Percentiles rank a stretch among this genome's conserved stretches.
These are phyloP conservation scores for Fraxinus sp. DNA, from an alignment of 305 asterid genomes.

Conservation along the genomic window DNA sequence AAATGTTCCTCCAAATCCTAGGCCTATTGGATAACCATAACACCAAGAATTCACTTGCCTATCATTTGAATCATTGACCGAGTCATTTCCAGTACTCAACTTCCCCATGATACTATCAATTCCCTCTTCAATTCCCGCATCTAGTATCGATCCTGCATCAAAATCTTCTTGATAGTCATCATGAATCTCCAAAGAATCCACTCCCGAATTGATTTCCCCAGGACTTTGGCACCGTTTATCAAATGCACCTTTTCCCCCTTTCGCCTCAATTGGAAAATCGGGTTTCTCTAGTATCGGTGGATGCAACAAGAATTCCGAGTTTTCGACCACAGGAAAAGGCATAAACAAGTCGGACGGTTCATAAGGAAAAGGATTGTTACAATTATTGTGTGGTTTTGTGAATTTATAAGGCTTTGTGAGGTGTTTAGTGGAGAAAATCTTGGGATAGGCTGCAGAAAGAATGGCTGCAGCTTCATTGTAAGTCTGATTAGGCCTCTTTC, in stretches of 20 bases:
- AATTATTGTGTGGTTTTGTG: slow-evolving; percentile 29
- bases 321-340: slow-evolving; percentile 41
- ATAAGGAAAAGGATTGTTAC: slow-evolving; percentile 21
- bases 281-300: slow-evolving; percentile 39
- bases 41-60: slow-evolving; percentile 28
- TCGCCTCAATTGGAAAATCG: slow-evolving; percentile 23
- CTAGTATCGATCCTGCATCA: slow-evolving; percentile 79
- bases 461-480: slow-evolving; percentile 86
- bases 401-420: slow-evolving; percentile 46
- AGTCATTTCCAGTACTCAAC: slow-evolving; percentile 23
- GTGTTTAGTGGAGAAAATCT: slow-evolving; percentile 56
- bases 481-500: slow-evolving; percentile 80
- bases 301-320: slow-evolving; percentile 35
- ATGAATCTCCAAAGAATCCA: slow-evolving; percentile 18
- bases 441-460: slow-evolving; percentile 81
- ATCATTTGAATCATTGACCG: slow-evolving; percentile 16
- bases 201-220: slow-evolving; percentile 47
- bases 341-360: slow-evolving; percentile 55
- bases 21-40: slow-evolving; percentile 80
- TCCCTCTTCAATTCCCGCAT: slow-evolving; percentile 80
- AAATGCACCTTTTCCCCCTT: slow-evolving; percentile 11
- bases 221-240: slow-evolving; percentile 56
- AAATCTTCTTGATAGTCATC: slow-evolving; percentile 52
- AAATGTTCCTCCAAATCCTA: slow-evolving; percentile 41
- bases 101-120: slow-evolving; percentile 84